Base-by-base conservation (phyloP, 805 yeast genomes). In the Suhomyces sp. region DNA sequence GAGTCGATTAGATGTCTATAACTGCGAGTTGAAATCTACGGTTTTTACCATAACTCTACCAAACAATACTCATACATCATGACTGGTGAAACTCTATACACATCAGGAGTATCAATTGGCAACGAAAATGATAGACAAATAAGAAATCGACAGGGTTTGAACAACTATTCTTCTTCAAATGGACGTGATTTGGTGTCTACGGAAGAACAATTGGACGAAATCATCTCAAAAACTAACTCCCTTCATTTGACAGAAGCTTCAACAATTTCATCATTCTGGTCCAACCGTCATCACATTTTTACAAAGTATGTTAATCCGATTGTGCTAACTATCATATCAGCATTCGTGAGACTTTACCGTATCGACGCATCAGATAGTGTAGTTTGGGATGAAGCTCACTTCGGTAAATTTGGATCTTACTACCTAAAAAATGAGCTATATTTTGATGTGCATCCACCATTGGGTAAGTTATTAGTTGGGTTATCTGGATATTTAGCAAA, bases 311-410 rank as follows among this genome's bases (percentile, higher is more conserved):
- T 33, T 6, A 25, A 21, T 16, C 46, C 43, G n/a, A 21, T 40
- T 10, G 7, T 33, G 2, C 36, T 44, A 16, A 44, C 48, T n/a
- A 22, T 37, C 5, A 10, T 44, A 3, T 39, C 46, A 19, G 44
- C 52, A 1, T 31, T 31, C 40, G 73, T 80, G 6, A 71, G 93
- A 50, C 68, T 81, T 42, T 72, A 79, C 49, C 70, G 73, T 31
- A 79, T 85, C 33, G 79, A 75, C 15, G 60, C 63, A 20, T 72
- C 79, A 39, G 58, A 74, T 33, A 70, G 68, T 36, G 91, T 85
- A 31, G 82, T 83, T 6, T 85, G 95, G 95, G 95, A 85, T 64
- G 95, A 85, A 58, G 93, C 95, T 5, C 95, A 85, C 67, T 85
- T 85, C 56, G 95, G 93, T 27, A 83, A 83, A 56, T 85, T 85